Evolutionary conservation across 1,284 basidiomycete genomes (phyloP).

Genomic region (Retiboletus flavoniger): DNA sequence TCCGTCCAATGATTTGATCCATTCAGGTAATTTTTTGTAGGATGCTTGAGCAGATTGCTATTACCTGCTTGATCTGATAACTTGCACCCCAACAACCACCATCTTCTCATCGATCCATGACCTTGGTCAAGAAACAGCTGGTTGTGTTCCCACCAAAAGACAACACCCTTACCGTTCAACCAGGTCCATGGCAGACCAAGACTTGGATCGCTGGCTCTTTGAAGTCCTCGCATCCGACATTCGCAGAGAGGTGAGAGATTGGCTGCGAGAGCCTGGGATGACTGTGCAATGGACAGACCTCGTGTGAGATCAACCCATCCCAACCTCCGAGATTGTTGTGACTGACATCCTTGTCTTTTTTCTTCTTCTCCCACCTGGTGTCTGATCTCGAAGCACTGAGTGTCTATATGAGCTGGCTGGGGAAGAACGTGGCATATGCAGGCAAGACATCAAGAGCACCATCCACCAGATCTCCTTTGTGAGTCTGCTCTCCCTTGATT

Average conservation of each 20-base stretch:
- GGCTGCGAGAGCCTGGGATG: slow-evolving; percentile 40
- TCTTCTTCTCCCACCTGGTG: neutral
- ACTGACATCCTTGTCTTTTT: too few species aligned
- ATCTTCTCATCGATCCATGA: too few species aligned
- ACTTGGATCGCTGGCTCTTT: slow-evolving; percentile 94
- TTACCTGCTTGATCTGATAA: too few species aligned
- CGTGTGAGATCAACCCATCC: slow-evolving; percentile 62
- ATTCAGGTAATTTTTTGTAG: too few species aligned
- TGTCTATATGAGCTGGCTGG: slow-evolving; percentile 61
- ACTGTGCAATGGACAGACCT: slow-evolving; percentile 92
- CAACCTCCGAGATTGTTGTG: too few species aligned
- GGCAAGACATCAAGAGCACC: too few species aligned
- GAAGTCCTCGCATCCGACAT: slow-evolving; percentile 87
- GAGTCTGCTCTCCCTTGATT: neutral
- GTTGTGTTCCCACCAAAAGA: too few species aligned
- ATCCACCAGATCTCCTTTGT: slow-evolving; percentile 83
- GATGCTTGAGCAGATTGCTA: too few species aligned
- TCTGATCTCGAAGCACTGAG: slow-evolving; percentile 54
- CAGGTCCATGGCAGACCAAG: slow-evolving; percentile 93
- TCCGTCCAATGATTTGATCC: too few species aligned
- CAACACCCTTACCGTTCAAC: neutral
- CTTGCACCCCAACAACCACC: too few species aligned
- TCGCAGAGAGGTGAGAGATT: slow-evolving; percentile 78
- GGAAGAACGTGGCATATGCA: slow-evolving; percentile 64
- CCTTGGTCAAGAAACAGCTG: too few species aligned